These are phyloP conservation scores for Hypoxylon subgilvum DNA, from an alignment of 495 filamentous ascomycete species.

Conservation along the genomic window DNA sequence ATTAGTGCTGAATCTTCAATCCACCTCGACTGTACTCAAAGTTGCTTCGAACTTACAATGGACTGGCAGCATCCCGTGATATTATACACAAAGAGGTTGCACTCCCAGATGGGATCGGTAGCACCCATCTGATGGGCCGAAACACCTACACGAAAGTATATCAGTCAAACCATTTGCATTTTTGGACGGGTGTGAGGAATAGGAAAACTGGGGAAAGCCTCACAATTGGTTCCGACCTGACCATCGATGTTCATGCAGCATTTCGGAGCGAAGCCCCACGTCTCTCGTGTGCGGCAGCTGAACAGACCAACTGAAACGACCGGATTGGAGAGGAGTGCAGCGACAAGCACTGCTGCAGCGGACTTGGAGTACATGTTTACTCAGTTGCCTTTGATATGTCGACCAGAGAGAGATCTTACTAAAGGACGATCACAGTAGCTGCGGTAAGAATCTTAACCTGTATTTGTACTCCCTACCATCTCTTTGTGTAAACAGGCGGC, in stretches of 20 bases:
- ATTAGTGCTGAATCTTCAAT: background rate
- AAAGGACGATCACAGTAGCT: background rate
- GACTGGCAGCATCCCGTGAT: slow-evolving; percentile 42
- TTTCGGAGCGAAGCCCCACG: slow-evolving; percentile 32
- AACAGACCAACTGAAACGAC: slow-evolving; percentile 20
- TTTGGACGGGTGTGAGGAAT: background rate
- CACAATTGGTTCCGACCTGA: slow-evolving; percentile 41
- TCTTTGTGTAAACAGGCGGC: too few relatives aligned
- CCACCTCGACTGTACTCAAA: background rate
- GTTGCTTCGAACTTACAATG: slow-evolving; percentile 24
- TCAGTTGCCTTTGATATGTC: background rate
- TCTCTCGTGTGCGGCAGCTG: slow-evolving; percentile 31
- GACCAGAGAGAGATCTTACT: background rate
- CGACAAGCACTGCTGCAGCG: slow-evolving; percentile 13
- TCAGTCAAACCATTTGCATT: background rate
- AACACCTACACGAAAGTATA: slow-evolving; percentile 24
- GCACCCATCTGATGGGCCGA: slow-evolving; percentile 36
- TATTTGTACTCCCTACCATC: slow-evolving; percentile 21
- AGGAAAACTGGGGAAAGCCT: background rate
- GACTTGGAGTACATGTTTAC: slow-evolving; percentile 24
- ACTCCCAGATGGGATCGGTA: slow-evolving; percentile 36
- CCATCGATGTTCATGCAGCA: slow-evolving; percentile 41
- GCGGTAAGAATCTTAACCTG: background rate
- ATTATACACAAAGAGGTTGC: slow-evolving; percentile 42
- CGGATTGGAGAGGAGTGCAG: slow-evolving; percentile 23